A percentile compares a stretch with the other conserved stretches of the same genome.
These are phyloP conservation scores for Megacollybia platyphylla DNA, from an alignment of 1,284 basidiomycete genomes.

Conservation along the genomic window DNA sequence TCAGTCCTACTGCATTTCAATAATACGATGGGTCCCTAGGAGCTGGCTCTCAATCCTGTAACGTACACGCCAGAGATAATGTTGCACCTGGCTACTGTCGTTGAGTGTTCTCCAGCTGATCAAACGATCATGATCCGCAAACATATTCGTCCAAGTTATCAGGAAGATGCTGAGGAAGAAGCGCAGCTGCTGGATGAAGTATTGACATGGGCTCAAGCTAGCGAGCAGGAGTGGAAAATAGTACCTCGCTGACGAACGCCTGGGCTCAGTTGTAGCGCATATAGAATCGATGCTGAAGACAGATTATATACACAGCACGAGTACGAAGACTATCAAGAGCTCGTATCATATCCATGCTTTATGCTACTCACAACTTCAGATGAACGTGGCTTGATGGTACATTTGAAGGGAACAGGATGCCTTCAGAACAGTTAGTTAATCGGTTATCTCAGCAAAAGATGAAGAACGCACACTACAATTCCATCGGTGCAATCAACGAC, in stretches of 20 bases:
- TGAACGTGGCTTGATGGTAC: neutral
- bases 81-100: constrained; percentile 2
- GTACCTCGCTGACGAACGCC: too few species aligned
- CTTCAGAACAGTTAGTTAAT: neutral
- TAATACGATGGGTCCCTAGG: neutral
- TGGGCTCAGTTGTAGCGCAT: too few species aligned
- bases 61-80: constrained; percentile 4
- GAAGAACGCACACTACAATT: neutral
- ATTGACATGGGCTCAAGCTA: neutral
- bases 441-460: neutral
- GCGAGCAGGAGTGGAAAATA: neutral
- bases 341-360: neutral
- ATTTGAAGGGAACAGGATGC: neutral
- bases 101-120: neutral
- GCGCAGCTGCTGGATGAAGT: neutral
- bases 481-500: neutral
- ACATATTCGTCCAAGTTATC: constrained; percentile 1
- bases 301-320: too few species aligned
- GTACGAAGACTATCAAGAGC: too few species aligned
- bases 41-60: constrained; percentile 3
- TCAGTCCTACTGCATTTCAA: neutral
- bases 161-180: constrained; percentile 1
- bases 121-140: neutral
- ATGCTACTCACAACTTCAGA: neutral
- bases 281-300: too few species aligned